Percentiles rank a stretch among this genome's conserved stretches.
These are phyloP conservation scores for Opeltia flavorubescens DNA, from an alignment of 495 filamentous ascomycete species.

Conservation along the genomic window DNA sequence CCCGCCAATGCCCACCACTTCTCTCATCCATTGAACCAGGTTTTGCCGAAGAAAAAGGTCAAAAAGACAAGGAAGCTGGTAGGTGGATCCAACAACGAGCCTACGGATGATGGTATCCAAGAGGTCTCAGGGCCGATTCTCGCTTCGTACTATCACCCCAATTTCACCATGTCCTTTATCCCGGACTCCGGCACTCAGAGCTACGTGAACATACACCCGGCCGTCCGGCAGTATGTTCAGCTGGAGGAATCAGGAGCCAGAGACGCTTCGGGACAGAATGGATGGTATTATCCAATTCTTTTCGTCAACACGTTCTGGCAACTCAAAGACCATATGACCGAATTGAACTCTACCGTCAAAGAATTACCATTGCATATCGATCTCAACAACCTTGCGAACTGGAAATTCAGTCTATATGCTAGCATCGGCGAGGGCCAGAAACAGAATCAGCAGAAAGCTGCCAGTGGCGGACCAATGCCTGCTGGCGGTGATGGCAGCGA, in stretches of 20 bases:
- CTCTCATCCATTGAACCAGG: constrained; percentile 70
- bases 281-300: constrained; percentile 92
- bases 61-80: constrained; percentile 84
- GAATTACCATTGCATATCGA: constrained; percentile 71
- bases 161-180: constrained; percentile 79
- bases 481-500: constrained; percentile 64
- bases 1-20: constrained; percentile 66
- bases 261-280: constrained; percentile 71
- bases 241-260: constrained; percentile 61
- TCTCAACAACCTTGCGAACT: constrained; percentile 67
- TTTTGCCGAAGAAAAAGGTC: constrained; percentile 82
- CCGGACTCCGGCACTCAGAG: constrained; percentile 58
- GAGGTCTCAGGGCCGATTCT: constrained; percentile 48
- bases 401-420: constrained; percentile 79
- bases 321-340: constrained; percentile 74
- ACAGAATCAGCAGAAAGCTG: constrained; percentile 58
- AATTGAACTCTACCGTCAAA: constrained; percentile 83
- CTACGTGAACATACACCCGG: constrained; percentile 55
- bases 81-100: constrained; percentile 36
- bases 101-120: constrained; percentile 34
- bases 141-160: constrained; percentile 86
- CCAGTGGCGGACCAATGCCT: constrained; percentile 46
- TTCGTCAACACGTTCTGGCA: constrained; percentile 98
- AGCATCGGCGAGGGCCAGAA: constrained; percentile 79
- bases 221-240: constrained; percentile 59